A percentile compares a stretch with the other conserved stretches of the same genome.
These are phyloP conservation scores for bread wheat (Triticum aestivum) DNA, from an alignment of 176 grass and related monocot genomes.

Conservation along the genomic window DNA sequence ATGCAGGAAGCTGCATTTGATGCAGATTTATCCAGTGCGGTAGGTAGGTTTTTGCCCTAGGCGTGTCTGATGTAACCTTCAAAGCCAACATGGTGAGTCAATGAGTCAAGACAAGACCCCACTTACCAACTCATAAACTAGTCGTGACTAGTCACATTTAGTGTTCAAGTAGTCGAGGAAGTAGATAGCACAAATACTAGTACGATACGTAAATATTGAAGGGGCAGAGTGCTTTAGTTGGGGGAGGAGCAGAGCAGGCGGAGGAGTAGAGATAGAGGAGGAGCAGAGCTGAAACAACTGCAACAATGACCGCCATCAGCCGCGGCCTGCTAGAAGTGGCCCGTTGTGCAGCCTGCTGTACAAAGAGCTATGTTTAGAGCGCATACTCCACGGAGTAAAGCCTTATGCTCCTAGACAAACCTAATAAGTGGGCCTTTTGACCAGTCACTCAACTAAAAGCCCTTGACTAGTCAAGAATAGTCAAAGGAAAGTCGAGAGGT, in stretches of 20 bases:
- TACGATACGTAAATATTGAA: background rate
- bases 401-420: background rate
- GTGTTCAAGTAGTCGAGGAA: background rate
- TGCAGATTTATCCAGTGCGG: background rate
- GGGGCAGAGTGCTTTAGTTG: background rate
- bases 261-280: background rate
- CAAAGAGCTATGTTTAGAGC: background rate
- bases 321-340: background rate
- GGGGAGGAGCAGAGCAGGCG: background rate
- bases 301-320: background rate
- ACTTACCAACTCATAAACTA: background rate
- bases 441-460: background rate
- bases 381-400: background rate
- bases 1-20: background rate
- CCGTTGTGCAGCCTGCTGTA: background rate
- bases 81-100: background rate
- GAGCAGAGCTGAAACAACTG: background rate
- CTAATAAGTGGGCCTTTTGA: background rate
- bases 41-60: background rate
- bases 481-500: background rate
- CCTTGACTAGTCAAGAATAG: background rate
- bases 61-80: background rate
- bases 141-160: background rate
- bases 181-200: background rate
- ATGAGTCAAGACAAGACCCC: too few species aligned